Percentiles rank a stretch among this genome's conserved stretches.
Conservation (phyloP, 192 early-diverging fungal species). For the Backusella australiensis region DNA sequence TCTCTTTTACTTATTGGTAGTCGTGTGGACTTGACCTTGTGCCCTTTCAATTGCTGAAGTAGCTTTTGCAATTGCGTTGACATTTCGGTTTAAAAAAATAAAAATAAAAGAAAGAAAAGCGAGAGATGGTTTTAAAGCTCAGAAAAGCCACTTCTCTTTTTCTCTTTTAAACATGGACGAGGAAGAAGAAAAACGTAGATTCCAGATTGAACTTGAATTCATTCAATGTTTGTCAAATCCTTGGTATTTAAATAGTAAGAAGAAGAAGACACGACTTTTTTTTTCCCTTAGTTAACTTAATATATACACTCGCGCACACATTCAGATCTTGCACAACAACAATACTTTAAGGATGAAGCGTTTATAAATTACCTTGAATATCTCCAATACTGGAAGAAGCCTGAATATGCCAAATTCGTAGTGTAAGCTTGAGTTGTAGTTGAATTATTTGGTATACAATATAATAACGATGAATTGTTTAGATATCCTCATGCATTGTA, state of each 20-base stretch:
- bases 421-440: slow-evolving; percentile 46
- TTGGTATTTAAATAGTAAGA: slow-evolving; percentile 83
- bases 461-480: not conserved
- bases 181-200: slow-evolving; percentile 51
- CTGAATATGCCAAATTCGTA: slow-evolving; percentile 89
- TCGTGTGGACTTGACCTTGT: not conserved
- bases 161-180: not conserved
- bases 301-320: not conserved
- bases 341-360: slow-evolving; percentile 77
- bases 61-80: slow-evolving; percentile 7
- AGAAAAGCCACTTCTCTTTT: not conserved
- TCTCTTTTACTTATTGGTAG: not conserved
- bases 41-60: not conserved
- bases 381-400: slow-evolving; percentile 85
- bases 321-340: slow-evolving; percentile 81
- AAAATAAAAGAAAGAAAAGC: not conserved
- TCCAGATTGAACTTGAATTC: slow-evolving; percentile 94
- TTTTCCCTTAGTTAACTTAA: not conserved
- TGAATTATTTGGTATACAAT: not conserved
- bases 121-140: not conserved
- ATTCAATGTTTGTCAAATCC: slow-evolving; percentile 93
- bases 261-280: not conserved
- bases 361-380: slow-evolving; percentile 93
- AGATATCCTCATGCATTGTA: slow-evolving; percentile 87
- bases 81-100: not conserved